Conservation (phyloP, 805 yeast genomes). For the Candida easanensis region DNA sequence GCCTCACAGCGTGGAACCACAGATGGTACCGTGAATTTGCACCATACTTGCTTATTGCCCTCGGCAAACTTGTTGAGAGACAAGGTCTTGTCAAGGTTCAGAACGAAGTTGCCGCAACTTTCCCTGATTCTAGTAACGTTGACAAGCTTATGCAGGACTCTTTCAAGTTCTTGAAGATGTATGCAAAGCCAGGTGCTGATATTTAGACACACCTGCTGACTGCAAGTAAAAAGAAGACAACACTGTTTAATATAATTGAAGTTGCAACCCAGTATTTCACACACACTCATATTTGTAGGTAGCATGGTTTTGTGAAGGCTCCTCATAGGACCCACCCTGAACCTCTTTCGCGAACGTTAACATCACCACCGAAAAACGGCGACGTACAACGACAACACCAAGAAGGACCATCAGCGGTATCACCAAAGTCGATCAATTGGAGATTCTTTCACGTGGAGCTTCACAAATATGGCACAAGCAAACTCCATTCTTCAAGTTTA, state of each 20-base stretch:
- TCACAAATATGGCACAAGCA: constrained; percentile 22
- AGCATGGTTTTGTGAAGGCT: no score
- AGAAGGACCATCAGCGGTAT: background rate
- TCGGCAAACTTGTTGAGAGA: constrained; percentile 62
- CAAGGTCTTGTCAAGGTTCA: constrained; percentile 79
- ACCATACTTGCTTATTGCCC: constrained; percentile 55
- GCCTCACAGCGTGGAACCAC: constrained; percentile 94
- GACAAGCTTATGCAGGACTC: constrained; percentile 52
- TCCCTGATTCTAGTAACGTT: constrained; percentile 55
- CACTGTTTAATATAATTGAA: no score
- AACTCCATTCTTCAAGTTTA: constrained; percentile 24
- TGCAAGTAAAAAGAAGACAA: no score
- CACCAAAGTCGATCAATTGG: background rate
- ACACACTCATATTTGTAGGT: no score
- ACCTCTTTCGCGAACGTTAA: background rate
- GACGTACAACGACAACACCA: background rate
- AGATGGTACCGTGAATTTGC: constrained; percentile 96
- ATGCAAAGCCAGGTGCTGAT: constrained; percentile 13
- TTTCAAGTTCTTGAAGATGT: constrained; percentile 41
- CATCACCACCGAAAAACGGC: background rate
- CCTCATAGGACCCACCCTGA: no score
- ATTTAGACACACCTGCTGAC: constrained; percentile 3
- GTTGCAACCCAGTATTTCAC: no score
- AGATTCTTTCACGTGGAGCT: no score
- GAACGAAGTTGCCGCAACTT: constrained; percentile 66